phyloP scores from a whole-genome alignment of 139 green algal genomes.

The Tetratostichococcus sp. region DNA sequence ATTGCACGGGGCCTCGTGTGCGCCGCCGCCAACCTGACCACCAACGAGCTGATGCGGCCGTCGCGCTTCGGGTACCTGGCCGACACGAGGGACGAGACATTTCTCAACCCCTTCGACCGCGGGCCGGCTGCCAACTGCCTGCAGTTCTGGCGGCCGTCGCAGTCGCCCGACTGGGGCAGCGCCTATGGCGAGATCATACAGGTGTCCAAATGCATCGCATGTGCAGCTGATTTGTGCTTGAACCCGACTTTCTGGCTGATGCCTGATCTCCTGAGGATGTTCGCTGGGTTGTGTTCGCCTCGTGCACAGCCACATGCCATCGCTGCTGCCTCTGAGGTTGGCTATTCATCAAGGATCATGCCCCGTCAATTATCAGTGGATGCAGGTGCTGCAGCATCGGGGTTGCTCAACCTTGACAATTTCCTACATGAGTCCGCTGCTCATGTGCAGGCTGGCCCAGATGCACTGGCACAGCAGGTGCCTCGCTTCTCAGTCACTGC shows the following conservation, averaged over 20 bases:
- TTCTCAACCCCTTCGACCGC: constrained; percentile 43
- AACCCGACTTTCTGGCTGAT: too few relatives aligned
- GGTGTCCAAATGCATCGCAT: not conserved
- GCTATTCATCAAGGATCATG: too few relatives aligned
- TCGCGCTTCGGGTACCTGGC: constrained; percentile 48
- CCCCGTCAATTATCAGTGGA: too few relatives aligned
- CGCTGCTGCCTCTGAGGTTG: too few relatives aligned
- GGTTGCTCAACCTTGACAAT: too few relatives aligned
- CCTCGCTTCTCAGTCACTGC: not conserved
- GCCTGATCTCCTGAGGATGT: too few relatives aligned
- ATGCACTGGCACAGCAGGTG: not conserved
- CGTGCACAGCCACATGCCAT: too few relatives aligned
- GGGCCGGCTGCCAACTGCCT: constrained; percentile 33
- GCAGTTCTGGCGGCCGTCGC: constrained; percentile 15
- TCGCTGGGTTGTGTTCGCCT: too few relatives aligned
- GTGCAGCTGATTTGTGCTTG: too few relatives aligned
- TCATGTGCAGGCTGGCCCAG: not conserved
- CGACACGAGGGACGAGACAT: constrained; percentile 14
- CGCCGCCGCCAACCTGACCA: constrained; percentile 57
- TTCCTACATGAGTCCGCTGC: too few relatives aligned
- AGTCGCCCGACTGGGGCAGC: not conserved
- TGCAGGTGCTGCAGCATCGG: too few relatives aligned
- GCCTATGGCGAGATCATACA: not conserved
- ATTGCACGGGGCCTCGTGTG: constrained; percentile 28
- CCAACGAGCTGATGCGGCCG: constrained; percentile 55